These are phyloP conservation scores for Pisolithus albus DNA, from an alignment of 768 basidiomycete genomes.

Conservation along the genomic window DNA sequence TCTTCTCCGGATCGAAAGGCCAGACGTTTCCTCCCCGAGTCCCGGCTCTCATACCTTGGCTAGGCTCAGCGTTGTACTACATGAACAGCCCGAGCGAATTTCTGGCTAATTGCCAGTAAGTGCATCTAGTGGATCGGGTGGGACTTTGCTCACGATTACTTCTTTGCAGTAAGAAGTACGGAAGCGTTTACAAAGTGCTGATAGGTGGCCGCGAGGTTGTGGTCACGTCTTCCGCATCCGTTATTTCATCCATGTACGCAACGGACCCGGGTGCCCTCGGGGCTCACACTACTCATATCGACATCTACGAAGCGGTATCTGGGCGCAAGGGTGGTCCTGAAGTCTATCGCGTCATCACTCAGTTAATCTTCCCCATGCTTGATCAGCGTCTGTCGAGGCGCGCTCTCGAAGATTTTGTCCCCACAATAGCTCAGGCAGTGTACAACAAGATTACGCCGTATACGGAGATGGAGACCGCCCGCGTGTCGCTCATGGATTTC, in stretches of 20 bases:
- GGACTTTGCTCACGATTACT: neutral
- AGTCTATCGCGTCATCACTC: conserved; percentile 9
- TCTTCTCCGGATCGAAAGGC: neutral
- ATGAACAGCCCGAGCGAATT: conserved; percentile 11
- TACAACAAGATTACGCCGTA: conserved; percentile 7
- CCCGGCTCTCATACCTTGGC: conserved; percentile 9
- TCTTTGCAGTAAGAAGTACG: conserved; percentile 8
- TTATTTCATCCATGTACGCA: conserved; percentile 10
- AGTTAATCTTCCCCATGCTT: conserved; percentile 14
- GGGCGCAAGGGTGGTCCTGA: neutral
- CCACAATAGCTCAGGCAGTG: conserved; percentile 6
- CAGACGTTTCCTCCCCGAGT: conserved; percentile 2
- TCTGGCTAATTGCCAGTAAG: conserved; percentile 16
- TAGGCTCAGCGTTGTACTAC: conserved; percentile 13
- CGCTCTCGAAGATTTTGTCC: conserved; percentile 9
- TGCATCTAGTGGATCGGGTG: neutral
- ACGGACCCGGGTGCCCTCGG: neutral
- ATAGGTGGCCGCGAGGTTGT: conserved; percentile 13
- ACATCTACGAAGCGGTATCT: conserved; percentile 8
- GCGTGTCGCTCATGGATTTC: conserved; percentile 12
- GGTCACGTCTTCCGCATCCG: conserved; percentile 12
- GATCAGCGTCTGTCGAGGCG: conserved; percentile 14
- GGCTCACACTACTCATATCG: conserved; percentile 7
- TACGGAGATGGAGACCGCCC: neutral
- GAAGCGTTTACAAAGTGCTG: conserved; percentile 10